Percentiles rank a stretch among this genome's conserved stretches.
Conservation (phyloP, 257 asterid genomes). For the Nyctanthes arbortristis region DNA sequence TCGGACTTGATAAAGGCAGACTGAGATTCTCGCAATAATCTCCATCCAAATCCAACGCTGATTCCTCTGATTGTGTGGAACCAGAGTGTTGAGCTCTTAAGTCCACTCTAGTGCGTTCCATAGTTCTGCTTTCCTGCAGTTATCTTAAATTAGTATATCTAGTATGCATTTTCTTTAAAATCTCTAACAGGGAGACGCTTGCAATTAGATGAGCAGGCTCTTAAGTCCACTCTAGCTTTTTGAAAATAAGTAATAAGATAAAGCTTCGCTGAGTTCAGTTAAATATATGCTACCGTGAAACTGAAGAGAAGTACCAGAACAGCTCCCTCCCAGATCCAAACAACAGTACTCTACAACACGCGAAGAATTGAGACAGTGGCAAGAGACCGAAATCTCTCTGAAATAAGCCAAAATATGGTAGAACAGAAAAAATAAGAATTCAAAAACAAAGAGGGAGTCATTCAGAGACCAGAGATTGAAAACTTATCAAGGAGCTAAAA, state of each 20-base stretch:
- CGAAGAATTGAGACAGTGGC: conserved; percentile 17
- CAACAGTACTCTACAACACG: conserved; percentile 18
- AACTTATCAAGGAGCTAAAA: not conserved
- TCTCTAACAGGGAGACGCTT: conserved; percentile 4
- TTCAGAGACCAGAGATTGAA: conserved; percentile 8
- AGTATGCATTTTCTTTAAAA: conserved; percentile 2
- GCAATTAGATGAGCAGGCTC: conserved; percentile 4
- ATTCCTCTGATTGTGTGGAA: conserved; percentile 75
- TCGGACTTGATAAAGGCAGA: conserved; percentile 54
- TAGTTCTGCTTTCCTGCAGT: conserved; percentile 46
- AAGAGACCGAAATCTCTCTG: conserved; percentile 21
- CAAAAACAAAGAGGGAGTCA: conserved; percentile 14
- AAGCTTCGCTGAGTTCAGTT: not conserved
- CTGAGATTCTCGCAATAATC: conserved; percentile 46
- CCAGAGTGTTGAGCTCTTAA: conserved; percentile 62
- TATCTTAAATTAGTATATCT: conserved; percentile 5
- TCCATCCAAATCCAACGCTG: conserved; percentile 77
- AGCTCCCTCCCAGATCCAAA: conserved; percentile 19
- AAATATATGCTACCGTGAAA: not conserved
- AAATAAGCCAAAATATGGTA: not conserved
- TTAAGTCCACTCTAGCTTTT: conserved; percentile 9
- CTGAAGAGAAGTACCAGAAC: conserved; percentile 1
- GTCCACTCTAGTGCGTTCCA: conserved; percentile 54
- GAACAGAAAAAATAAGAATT: not conserved
- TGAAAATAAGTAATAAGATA: not conserved